Conservation (phyloP, 1,284 basidiomycete species). For the Sphaerobolus stellatus region DNA sequence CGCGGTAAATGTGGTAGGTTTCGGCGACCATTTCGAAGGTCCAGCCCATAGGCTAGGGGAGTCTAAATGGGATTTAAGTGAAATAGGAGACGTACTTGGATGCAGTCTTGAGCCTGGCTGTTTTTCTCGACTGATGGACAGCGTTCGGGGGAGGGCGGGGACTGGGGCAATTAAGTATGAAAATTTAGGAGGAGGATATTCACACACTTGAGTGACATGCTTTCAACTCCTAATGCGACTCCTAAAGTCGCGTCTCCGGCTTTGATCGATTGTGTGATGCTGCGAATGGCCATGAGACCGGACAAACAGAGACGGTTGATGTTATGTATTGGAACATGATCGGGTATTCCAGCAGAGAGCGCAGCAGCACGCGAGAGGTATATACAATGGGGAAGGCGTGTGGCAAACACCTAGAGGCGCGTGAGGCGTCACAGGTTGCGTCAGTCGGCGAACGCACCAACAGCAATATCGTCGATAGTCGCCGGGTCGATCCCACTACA, state of each 20-base stretch:
- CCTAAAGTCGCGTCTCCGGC: conserved; percentile 70
- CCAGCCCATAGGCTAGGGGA: conserved; percentile 86
- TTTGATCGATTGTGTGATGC: conserved; percentile 76
- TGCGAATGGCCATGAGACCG: conserved; percentile 82
- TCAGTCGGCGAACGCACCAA: too few relatives aligned
- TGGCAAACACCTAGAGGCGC: conserved; percentile 68
- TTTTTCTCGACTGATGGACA: conserved; percentile 54
- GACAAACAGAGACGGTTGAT: conserved; percentile 84
- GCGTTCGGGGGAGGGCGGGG: conserved; percentile 77
- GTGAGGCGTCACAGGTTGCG: too few relatives aligned
- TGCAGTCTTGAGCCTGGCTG: conserved; percentile 67
- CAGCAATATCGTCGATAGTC: conserved; percentile 78
- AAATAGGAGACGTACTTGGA: conserved; percentile 52
- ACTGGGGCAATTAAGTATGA: conserved; percentile 40
- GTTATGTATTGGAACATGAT: conserved; percentile 72
- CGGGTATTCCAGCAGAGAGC: conserved; percentile 78
- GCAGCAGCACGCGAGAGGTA: conserved; percentile 79
- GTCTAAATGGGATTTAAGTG: conserved; percentile 2
- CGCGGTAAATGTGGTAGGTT: conserved; percentile 69
- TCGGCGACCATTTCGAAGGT: conserved; percentile 85
- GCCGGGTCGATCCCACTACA: conserved; percentile 50
- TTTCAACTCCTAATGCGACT: conserved; percentile 79
- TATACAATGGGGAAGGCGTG: conserved; percentile 77
- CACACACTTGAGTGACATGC: conserved; percentile 77
- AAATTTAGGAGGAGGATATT: too few relatives aligned